Evolutionary conservation across 176 grass and related monocot species (phyloP), one percentile per base, ranked within the genome.

Genomic region (Ensete glaucum): DNA sequence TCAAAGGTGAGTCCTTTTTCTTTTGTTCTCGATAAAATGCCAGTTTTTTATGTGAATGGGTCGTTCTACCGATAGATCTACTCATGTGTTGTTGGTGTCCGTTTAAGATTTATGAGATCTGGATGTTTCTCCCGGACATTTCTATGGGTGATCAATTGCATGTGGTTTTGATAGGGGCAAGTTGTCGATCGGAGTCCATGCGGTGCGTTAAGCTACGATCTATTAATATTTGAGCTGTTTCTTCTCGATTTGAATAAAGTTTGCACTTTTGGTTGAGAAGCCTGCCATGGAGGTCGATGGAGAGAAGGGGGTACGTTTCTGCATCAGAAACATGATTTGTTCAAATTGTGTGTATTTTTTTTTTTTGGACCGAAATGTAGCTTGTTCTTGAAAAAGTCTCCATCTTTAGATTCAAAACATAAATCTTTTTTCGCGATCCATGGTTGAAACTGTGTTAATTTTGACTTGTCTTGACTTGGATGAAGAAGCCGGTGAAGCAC

Each of bases 401-500:
- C 13, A 17, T 70, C 8, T 50, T 51, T 20, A 20, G 27, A 50
- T 69, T 70, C 67, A 70, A 43, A 43, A 43, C 34, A 43, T 43
- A 43, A 43, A 43, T 43, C 3, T 43, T 43, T 43, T 34, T 43
- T 43, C 34, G 34, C 34, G 6, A 43, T 43, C 34, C 34, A 6
- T 43, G 34, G 34, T 43, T 43, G 34, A 43, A 43, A 43, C 20
- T 50, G 11, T 48, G 49, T 29, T 70, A 27, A 56, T 58, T 26
- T 70, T 11, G 77, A 69, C 53, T 73, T 7, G 50, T 73, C 54
- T 20, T 53, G 71, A 22, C 21, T 8, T 48, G 52, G 34, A 57
- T 64, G 69, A 62, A 80, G 78, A 80, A 73, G 73, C 69, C 69
- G n/a, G 48, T 25, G 21, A 80, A 80, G 69, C 69, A 80, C 50